These are phyloP conservation scores for Pisolithus orientalis DNA, from an alignment of 768 basidiomycete species.

Conservation along the genomic window DNA sequence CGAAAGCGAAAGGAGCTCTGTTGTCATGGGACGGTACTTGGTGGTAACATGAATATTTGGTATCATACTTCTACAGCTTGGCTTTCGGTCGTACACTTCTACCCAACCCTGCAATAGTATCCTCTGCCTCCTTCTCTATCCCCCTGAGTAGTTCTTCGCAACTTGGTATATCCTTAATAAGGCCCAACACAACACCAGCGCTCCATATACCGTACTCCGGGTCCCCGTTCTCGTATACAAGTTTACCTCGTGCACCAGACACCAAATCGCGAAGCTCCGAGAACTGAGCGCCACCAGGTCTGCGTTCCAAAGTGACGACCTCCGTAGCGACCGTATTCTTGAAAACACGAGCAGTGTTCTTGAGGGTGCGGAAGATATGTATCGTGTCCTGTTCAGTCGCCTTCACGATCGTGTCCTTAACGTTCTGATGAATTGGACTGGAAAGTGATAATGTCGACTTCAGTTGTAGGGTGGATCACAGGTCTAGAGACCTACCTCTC, in stretches of 20 bases:
- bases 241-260: constrained; percentile 58
- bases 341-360: constrained; percentile 80
- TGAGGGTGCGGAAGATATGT: constrained; percentile 86
- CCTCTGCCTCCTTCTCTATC: constrained; percentile 73
- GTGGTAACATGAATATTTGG: too few species aligned
- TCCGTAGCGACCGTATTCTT: constrained; percentile 80
- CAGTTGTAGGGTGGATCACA: neutral
- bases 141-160: constrained; percentile 63
- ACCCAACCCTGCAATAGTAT: constrained; percentile 48
- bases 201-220: constrained; percentile 85
- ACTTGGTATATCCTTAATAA: constrained; percentile 81
- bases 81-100: constrained; percentile 14
- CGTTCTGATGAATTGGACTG: constrained; percentile 80
- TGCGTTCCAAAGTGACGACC: constrained; percentile 77
- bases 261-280: constrained; percentile 77
- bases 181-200: constrained; percentile 56
- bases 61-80: neutral
- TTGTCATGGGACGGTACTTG: too few species aligned
- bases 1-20: too few species aligned
- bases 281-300: constrained; percentile 83
- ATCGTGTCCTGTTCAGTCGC: constrained; percentile 79
- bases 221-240: constrained; percentile 82
- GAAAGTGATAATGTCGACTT: neutral
- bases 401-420: constrained; percentile 85
- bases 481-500: constrained; percentile 49